Conservation (phyloP, 352 stramenopile species). For the Phytopythium helicoides region DNA sequence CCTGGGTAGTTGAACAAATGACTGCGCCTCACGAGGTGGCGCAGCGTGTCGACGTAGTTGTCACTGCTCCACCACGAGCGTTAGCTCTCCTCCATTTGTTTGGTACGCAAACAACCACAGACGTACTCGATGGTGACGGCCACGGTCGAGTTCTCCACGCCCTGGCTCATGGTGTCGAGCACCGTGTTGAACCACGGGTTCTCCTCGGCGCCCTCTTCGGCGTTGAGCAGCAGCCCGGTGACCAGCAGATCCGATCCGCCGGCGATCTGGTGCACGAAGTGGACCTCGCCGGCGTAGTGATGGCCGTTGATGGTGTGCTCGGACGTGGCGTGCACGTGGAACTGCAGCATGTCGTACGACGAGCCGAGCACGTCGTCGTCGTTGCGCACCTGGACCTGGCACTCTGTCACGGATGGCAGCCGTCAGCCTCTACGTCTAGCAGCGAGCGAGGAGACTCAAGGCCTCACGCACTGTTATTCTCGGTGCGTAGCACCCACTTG, state of each 20-base stretch:
- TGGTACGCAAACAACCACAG: not conserved
- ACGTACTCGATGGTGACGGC: constrained; percentile 37
- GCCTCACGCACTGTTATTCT: constrained; percentile 24
- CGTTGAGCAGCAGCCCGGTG: constrained; percentile 40
- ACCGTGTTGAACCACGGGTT: constrained; percentile 49
- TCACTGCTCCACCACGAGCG: constrained; percentile 11
- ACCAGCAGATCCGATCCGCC: constrained; percentile 27
- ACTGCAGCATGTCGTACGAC: constrained; percentile 55
- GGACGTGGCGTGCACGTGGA: constrained; percentile 43
- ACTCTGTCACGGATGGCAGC: constrained; percentile 22
- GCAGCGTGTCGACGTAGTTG: constrained; percentile 62
- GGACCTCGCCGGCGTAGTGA: constrained; percentile 43
- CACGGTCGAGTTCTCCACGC: constrained; percentile 12
- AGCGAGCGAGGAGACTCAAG: not conserved
- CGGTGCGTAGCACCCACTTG: constrained; percentile 51
- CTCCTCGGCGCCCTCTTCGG: constrained; percentile 24
- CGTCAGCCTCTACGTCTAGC: not conserved
- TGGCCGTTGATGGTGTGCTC: constrained; percentile 47
- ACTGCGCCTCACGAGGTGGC: constrained; percentile 40
- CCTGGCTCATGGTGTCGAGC: constrained; percentile 36
- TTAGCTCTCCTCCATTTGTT: not conserved
- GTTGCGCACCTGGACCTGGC: constrained; percentile 48
- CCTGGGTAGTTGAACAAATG: constrained; percentile 68
- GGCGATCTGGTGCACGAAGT: constrained; percentile 46
- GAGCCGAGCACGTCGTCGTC: constrained; percentile 17